Base-by-base conservation (phyloP, 2,329 filamentous ascomycete species). In the Neoarthrinium moseri region DNA sequence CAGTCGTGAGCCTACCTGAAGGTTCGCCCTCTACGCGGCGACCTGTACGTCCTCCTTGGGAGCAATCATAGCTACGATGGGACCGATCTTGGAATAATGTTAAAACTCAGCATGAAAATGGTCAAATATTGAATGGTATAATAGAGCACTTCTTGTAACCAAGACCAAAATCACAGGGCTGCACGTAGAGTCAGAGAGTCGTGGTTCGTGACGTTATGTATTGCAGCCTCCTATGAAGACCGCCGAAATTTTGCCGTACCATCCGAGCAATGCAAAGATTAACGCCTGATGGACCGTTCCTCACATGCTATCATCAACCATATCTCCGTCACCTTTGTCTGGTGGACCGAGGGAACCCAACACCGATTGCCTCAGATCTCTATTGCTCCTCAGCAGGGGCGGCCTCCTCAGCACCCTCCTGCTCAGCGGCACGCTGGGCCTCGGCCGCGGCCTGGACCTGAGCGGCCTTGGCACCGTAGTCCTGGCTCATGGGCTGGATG, bases 401-500 rank as follows among this genome's bases (percentile, higher is more conserved):
- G 49, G 67, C 73, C 71, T 81, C 75, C 50, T 69, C 76, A 56
- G 71, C 76, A 59, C 66, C 61, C 57, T 67, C 67, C 65, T 75
- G 71, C 64, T 80, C 80, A 55, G 69, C 64, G 45, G 78, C 75
- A 56, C 74, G 73, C 43, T 70, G 69, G 62, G 81, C 81, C 65
- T 81, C 80, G 57, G 81, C 85, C 55, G 82, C 81, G 51, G 83
- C 83, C 70, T 87, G 82, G 61, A 72, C 69, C 66, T 77, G 73
- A 53, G 78, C 78, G 53, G 80, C 80, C 89, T 99, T 99, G 62
- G 92, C 90, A 67, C 94, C 94, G 78, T 99, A 99, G 81, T 99
- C 95, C 79, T 96, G 91, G 77, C 87, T 92, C 75, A 92, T 87
- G 70, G 94, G 94, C 77, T 96, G 91, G 65, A 96, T 83, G 58